Evolutionary conservation across 108 stramenopile species (phyloP).

Genomic region (Skeletonema potamos): DNA sequence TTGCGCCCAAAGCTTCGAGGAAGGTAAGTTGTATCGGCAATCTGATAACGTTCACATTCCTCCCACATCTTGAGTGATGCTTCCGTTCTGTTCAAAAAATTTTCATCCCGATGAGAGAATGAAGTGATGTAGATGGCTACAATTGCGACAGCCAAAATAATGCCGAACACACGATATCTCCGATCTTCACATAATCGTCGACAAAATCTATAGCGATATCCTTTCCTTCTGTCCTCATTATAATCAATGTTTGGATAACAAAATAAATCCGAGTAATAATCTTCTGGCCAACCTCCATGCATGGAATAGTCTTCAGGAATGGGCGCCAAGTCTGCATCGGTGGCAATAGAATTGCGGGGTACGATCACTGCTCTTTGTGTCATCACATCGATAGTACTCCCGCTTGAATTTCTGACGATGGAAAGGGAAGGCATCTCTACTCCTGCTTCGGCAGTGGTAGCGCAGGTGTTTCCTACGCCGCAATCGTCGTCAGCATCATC

Average conservation of each 20-base stretch:
- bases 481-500: neutral
- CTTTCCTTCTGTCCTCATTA: constrained; percentile 4
- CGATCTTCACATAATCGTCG: constrained; percentile 1
- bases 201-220: constrained; percentile 16
- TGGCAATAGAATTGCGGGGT: neutral
- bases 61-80: neutral
- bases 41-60: neutral
- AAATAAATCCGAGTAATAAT: neutral
- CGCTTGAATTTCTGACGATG: neutral
- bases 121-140: neutral
- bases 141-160: neutral
- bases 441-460: neutral
- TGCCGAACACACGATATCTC: neutral
- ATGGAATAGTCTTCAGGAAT: constrained; percentile 34
- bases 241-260: constrained; percentile 1
- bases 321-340: constrained; percentile 1
- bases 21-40: neutral
- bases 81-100: neutral
- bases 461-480: neutral
- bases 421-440: neutral
- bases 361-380: neutral
- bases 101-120: neutral
- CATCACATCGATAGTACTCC: neutral
- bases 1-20: neutral
- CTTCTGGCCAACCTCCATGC: constrained; percentile 24